Evolutionary conservation across 164 flowering plant species (phyloP).

Genomic region (Amborella trichopoda): DNA sequence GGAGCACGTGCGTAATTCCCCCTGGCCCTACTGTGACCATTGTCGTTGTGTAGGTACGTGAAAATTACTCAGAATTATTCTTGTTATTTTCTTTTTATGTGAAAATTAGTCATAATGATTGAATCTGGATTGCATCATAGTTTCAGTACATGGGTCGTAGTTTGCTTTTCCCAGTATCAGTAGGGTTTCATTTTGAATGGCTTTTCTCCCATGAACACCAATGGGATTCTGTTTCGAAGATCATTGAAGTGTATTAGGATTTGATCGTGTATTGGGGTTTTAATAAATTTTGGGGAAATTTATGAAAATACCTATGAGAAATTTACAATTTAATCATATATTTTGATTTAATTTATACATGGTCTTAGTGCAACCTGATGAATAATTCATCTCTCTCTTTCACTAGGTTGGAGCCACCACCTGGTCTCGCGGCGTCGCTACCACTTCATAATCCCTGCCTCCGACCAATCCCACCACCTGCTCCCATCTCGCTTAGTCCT

Average conservation of each 20-base stretch:
- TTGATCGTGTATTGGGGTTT: neutral
- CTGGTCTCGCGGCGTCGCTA: slow-evolving; percentile 63
- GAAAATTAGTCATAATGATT: neutral
- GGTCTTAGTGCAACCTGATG: neutral
- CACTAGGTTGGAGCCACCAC: slow-evolving; percentile 87
- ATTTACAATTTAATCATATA: neutral
- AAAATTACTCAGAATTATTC: neutral
- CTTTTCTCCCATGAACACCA: neutral
- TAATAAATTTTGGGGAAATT: neutral
- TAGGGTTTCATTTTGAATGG: neutral
- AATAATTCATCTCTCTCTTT: neutral
- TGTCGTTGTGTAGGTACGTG: slow-evolving; percentile 60
- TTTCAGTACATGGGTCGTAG: no score
- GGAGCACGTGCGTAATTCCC: slow-evolving; percentile 37
- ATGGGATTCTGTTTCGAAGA: neutral
- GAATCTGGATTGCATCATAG: neutral
- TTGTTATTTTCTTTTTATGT: neutral
- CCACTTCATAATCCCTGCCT: slow-evolving; percentile 55
- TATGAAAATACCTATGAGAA: neutral
- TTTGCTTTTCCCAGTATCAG: no score
- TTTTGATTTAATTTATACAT: no score
- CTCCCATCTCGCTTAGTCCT: no score
- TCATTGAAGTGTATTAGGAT: neutral
- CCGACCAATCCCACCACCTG: neutral
- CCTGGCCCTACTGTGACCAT: slow-evolving; percentile 55